A percentile compares a stretch with the other conserved stretches of the same genome.
Conservation (phyloP, 148 eudicot genomes). For the Amaranthus cruentus region DNA sequence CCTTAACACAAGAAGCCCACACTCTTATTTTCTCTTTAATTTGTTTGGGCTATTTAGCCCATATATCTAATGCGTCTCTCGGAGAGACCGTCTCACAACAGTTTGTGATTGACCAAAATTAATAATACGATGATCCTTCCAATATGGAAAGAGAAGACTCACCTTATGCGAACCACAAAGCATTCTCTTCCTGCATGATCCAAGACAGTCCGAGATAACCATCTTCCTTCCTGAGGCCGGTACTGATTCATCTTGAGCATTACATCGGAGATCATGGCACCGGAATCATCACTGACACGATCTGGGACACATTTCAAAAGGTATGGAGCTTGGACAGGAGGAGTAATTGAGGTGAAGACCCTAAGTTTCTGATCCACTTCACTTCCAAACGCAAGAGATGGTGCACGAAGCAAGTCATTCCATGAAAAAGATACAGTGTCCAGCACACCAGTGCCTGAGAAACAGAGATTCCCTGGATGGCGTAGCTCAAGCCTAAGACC, state of each 20-base stretch:
- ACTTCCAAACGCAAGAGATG: conserved; percentile 53
- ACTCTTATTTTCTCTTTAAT: too few species aligned
- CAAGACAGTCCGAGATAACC: conserved; percentile 89
- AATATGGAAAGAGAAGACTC: not conserved
- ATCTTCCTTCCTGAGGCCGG: conserved; percentile 89
- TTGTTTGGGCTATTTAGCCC: too few species aligned
- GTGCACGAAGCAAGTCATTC: conserved; percentile 78
- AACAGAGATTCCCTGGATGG: conserved; percentile 53
- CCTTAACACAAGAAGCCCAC: too few species aligned
- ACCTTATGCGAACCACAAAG: conserved; percentile 86
- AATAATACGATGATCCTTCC: not conserved
- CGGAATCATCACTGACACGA: conserved; percentile 85
- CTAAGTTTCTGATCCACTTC: conserved; percentile 50
- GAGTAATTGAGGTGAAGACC: conserved; percentile 65
- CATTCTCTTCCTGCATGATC: conserved; percentile 88
- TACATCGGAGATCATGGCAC: conserved; percentile 92
- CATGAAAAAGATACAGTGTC: conserved; percentile 51
- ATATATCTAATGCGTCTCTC: too few species aligned
- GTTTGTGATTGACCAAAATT: not conserved
- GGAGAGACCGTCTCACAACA: too few species aligned
- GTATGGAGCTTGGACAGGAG: conserved; percentile 88
- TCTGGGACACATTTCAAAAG: conserved; percentile 89
- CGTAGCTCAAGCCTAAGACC: conserved; percentile 61
- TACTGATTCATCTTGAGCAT: conserved; percentile 75
- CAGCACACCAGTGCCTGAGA: conserved; percentile 51